phyloP scores from a whole-genome alignment of 129 eudicot genomes.

The Tanacetum coccineum region DNA sequence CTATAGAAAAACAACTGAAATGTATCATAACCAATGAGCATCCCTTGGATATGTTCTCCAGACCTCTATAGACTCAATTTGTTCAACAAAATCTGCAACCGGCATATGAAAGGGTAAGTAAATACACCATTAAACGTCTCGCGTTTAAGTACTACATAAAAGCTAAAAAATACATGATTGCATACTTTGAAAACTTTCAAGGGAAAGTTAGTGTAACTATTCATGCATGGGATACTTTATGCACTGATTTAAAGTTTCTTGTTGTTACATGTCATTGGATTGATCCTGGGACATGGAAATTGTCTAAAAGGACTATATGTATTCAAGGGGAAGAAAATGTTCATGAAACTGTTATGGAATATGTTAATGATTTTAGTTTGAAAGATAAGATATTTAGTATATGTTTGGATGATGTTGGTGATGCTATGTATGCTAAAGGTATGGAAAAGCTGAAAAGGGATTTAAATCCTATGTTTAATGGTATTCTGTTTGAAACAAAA shows the following conservation, averaged over 20 bases:
- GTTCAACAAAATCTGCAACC: background rate
- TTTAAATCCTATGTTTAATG: background rate
- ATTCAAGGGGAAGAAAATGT: background rate
- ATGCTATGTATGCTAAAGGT: background rate
- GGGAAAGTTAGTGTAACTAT: conserved; percentile 7
- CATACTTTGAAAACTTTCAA: conserved; percentile 1
- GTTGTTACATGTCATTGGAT: conserved; percentile 18
- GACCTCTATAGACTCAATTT: background rate
- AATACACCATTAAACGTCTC: background rate
- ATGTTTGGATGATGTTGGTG: conserved; percentile 5
- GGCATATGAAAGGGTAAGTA: conserved; percentile 12
- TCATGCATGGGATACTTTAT: conserved; percentile 16
- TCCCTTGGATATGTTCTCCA: too few relatives aligned
- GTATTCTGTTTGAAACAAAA: conserved; percentile 5
- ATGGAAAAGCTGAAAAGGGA: background rate
- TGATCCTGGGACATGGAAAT: conserved; percentile 20
- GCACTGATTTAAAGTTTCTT: background rate
- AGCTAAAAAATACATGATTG: conserved; percentile 6
- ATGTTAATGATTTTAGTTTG: background rate
- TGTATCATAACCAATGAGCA: too few relatives aligned
- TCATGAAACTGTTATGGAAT: background rate
- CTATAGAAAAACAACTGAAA: too few relatives aligned
- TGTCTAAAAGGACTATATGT: background rate
- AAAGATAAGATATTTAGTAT: conserved; percentile 11
- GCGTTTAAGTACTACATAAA: background rate